Percentiles rank a stretch among this genome's conserved stretches.
Conservation (phyloP, 495 filamentous ascomycete species). For the Penicillium bialowiezense region DNA sequence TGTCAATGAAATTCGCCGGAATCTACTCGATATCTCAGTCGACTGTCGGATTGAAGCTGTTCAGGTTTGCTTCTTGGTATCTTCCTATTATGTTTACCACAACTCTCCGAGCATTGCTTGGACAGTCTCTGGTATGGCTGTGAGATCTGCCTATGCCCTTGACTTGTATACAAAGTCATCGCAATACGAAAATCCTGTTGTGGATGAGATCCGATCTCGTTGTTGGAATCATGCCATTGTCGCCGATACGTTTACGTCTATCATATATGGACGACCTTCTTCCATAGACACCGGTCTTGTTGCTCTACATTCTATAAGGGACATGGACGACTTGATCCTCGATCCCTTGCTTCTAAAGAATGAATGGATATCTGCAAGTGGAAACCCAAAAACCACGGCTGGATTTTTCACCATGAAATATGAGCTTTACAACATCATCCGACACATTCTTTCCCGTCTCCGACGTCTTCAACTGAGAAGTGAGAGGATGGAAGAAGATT, state of each 20-base stretch:
- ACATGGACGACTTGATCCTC: slow-evolving; percentile 12
- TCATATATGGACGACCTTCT: slow-evolving; percentile 17
- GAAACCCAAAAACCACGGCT: slow-evolving; percentile 4
- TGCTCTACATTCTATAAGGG: slow-evolving; percentile 10
- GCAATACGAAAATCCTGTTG: not conserved
- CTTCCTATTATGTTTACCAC: slow-evolving; percentile 18
- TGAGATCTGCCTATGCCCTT: slow-evolving; percentile 17
- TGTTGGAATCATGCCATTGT: slow-evolving; percentile 22
- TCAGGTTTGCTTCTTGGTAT: slow-evolving; percentile 15
- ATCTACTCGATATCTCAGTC: slow-evolving; percentile 16
- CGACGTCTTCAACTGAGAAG: slow-evolving; percentile 13
- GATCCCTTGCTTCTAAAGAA: slow-evolving; percentile 2
- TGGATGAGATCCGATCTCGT: slow-evolving; percentile 14
- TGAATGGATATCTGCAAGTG: not conserved
- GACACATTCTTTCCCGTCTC: slow-evolving; percentile 11
- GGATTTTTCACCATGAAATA: slow-evolving; percentile 12
- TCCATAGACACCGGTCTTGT: slow-evolving; percentile 14
- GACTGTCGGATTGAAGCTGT: slow-evolving; percentile 19
- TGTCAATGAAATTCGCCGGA: slow-evolving; percentile 13
- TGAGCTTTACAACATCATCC: slow-evolving; percentile 15
- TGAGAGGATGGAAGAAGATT: slow-evolving; percentile 8
- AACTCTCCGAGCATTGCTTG: slow-evolving; percentile 18
- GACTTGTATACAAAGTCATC: slow-evolving; percentile 11
- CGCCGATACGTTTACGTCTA: slow-evolving; percentile 17
- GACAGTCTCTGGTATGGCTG: slow-evolving; percentile 16